phyloP scores from a whole-genome alignment of 2,329 filamentous ascomycete genomes.

The Claviceps maximensis region DNA sequence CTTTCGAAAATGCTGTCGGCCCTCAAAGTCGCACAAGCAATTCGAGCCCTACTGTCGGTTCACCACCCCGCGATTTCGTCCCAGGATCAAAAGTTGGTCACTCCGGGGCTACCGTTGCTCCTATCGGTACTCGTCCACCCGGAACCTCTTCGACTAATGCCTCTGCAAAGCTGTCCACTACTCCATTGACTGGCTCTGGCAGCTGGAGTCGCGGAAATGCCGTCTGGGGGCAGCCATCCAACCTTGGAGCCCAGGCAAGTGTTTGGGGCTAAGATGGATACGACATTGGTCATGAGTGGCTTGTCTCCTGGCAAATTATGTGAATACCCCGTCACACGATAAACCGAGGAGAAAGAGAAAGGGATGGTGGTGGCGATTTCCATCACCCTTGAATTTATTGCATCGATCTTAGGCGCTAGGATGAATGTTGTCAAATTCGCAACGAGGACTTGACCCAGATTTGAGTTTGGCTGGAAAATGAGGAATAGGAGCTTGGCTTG shows the following conservation, averaged over 20 bases:
- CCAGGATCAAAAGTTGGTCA: slow-evolving; percentile 39
- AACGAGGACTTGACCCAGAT: not conserved
- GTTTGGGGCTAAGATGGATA: slow-evolving; percentile 63
- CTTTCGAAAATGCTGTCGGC: slow-evolving; percentile 43
- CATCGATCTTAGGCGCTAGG: slow-evolving; percentile 5
- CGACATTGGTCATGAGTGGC: not conserved
- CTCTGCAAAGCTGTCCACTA: slow-evolving; percentile 67
- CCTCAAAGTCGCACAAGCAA: slow-evolving; percentile 64
- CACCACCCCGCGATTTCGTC: slow-evolving; percentile 56
- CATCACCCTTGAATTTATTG: not conserved
- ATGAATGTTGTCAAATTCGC: slow-evolving; percentile 4
- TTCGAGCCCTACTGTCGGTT: slow-evolving; percentile 68
- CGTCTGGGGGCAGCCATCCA: slow-evolving; percentile 74
- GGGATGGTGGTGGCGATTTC: not conserved
- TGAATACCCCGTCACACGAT: not conserved
- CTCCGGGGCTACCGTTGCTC: slow-evolving; percentile 58
- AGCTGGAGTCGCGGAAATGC: slow-evolving; percentile 71
- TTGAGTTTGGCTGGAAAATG: slow-evolving; percentile 15
- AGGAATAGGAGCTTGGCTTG: slow-evolving; percentile 5
- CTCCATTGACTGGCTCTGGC: slow-evolving; percentile 77
- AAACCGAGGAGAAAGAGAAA: not conserved
- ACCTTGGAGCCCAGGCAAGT: slow-evolving; percentile 76
- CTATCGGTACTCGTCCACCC: slow-evolving; percentile 81
- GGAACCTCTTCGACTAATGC: slow-evolving; percentile 36
- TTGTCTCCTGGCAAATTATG: not conserved